Conservation (phyloP, 345 rosid species). For the Boechera retrofracta region DNA sequence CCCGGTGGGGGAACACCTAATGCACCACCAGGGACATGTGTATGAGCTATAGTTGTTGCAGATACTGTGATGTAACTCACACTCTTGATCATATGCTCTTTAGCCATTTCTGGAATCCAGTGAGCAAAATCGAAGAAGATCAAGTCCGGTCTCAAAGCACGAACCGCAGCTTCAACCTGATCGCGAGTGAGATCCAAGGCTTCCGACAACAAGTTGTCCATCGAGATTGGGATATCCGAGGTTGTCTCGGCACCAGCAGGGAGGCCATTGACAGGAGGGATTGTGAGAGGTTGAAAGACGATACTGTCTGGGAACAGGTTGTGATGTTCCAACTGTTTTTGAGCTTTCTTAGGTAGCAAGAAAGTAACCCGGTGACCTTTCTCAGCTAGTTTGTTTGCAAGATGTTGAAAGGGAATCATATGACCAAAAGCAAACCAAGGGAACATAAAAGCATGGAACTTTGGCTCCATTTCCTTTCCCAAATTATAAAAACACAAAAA, state of each 20-base stretch:
- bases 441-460: slow-evolving; percentile 53
- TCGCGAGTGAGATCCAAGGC: slow-evolving; percentile 24
- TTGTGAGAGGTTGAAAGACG: slow-evolving; percentile 39
- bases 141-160: slow-evolving; percentile 27
- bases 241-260: slow-evolving; percentile 41
- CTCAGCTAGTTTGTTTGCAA: slow-evolving; percentile 57
- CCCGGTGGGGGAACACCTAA: slow-evolving; percentile 15
- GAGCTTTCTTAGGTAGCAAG: slow-evolving; percentile 53
- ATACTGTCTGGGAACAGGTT: slow-evolving; percentile 50
- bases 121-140: slow-evolving; percentile 39
- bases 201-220: background rate
- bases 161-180: slow-evolving; percentile 27
- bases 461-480: background rate
- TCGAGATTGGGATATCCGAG: slow-evolving; percentile 20
- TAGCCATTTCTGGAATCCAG: slow-evolving; percentile 40
- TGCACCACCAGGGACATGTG: slow-evolving; percentile 8
- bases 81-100: background rate
- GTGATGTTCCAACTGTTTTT: slow-evolving; percentile 36
- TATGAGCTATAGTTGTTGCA: slow-evolving; percentile 12
- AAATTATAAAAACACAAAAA: background rate
- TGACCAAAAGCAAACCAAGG: slow-evolving; percentile 67
- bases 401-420: slow-evolving; percentile 59
- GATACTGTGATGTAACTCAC: slow-evolving; percentile 2
- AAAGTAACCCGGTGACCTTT: slow-evolving; percentile 52
- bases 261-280: slow-evolving; percentile 50